These are phyloP conservation scores for Viridothelium virens DNA, from an alignment of 495 filamentous ascomycete species.

Conservation along the genomic window DNA sequence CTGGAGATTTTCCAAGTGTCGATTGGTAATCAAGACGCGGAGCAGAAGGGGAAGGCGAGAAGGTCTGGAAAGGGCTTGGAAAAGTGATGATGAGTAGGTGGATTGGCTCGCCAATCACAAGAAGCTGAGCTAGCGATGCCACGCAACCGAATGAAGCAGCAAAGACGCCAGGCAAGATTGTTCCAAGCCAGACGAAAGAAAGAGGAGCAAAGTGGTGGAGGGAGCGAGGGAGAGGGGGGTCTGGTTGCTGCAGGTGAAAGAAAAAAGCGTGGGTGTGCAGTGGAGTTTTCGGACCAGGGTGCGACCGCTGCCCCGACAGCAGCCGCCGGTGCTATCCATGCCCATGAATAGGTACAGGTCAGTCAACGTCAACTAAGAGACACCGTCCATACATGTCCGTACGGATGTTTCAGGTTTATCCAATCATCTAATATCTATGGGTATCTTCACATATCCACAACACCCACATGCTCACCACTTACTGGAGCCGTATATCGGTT, in stretches of 20 bases:
- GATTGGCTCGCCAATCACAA: background rate
- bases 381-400: no score
- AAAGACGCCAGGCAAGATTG: background rate
- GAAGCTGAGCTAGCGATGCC: slow-evolving; percentile 1
- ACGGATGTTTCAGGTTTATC: background rate
- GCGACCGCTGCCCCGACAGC: background rate
- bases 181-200: slow-evolving; percentile 1
- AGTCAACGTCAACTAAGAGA: no score
- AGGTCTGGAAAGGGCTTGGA: background rate
- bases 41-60: background rate
- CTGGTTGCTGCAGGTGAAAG: slow-evolving; percentile 4
- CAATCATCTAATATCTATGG: background rate
- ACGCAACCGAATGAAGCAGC: background rate
- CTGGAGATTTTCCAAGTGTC: background rate
- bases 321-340: background rate
- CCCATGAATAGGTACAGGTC: no score
- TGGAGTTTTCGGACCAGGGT: background rate
- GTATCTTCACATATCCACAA: background rate
- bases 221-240: slow-evolving; percentile 2
- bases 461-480: no score
- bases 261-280: slow-evolving; percentile 16
- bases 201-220: slow-evolving; percentile 8
- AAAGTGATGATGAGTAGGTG: background rate
- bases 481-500: background rate
- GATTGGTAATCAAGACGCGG: background rate